These are phyloP conservation scores for Erigeron canadensis DNA, from an alignment of 129 eudicot genomes.

Conservation along the genomic window DNA sequence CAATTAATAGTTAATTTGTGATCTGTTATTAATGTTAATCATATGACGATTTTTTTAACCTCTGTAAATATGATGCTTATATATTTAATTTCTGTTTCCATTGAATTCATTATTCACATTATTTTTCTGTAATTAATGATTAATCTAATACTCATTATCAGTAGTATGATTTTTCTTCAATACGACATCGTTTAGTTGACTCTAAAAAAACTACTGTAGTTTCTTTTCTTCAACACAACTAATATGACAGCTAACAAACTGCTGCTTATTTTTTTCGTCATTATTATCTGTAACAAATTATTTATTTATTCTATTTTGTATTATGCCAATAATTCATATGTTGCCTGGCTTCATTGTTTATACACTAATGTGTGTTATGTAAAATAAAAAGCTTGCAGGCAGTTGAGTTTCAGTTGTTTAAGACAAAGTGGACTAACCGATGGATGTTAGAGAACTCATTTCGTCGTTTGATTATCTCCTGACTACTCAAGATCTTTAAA, in stretches of 20 bases:
- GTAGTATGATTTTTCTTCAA: not conserved
- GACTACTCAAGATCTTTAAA: conserved; percentile 17
- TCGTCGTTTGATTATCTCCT: conserved; percentile 25
- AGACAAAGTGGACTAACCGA: conserved; percentile 18
- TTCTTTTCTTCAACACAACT: not conserved
- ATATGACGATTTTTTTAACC: conserved; percentile 1
- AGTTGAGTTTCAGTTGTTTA: not conserved
- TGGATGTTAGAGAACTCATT: conserved; percentile 31
- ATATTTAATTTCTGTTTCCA: not conserved
- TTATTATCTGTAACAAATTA: not conserved
- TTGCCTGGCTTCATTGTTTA: conserved; percentile 8
- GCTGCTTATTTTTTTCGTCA: conserved; percentile 6
- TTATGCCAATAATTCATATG: too few species aligned
- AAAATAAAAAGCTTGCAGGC: conserved; percentile 26
- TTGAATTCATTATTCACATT: conserved; percentile 1
- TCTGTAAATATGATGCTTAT: conserved; percentile 14
- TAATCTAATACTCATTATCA: not conserved
- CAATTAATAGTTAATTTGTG: conserved; percentile 2
- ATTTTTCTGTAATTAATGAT: not conserved
- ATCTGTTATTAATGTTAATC: conserved; percentile 25
- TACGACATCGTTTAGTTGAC: conserved; percentile 21
- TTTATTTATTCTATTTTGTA: too few species aligned
- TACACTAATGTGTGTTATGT: conserved; percentile 8
- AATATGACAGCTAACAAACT: conserved; percentile 20
- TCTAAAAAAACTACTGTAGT: conserved; percentile 9